Evolutionary conservation across 2,329 filamentous ascomycete genomes (phyloP).

Genomic region (Lecanosticta acicola): DNA sequence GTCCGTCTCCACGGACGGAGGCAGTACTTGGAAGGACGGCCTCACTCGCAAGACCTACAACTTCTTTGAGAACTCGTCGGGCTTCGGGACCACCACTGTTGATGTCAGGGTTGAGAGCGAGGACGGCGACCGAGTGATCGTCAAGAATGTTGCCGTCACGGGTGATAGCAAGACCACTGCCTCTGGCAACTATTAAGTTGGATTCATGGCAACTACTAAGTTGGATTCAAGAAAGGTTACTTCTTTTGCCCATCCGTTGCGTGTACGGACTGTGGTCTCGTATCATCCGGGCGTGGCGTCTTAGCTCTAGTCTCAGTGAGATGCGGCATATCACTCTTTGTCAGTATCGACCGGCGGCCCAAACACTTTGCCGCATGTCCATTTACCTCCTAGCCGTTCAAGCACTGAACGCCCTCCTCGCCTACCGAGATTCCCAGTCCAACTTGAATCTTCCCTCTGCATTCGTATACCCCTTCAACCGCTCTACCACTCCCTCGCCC

Average conservation of each 20-base stretch:
- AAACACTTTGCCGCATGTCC: too few species aligned
- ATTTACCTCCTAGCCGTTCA: too few species aligned
- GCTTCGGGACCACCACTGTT: conserved; percentile 52
- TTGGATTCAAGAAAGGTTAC: too few species aligned
- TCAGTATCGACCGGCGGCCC: too few species aligned
- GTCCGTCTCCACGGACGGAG: conserved; percentile 18
- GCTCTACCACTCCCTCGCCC: conserved; percentile 65
- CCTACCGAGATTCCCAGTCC: conserved; percentile 68
- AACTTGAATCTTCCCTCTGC: conserved; percentile 72
- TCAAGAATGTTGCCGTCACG: conserved; percentile 48
- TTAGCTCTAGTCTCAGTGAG: too few species aligned
- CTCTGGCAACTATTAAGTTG: conserved; percentile 30
- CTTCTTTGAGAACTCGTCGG: conserved; percentile 56
- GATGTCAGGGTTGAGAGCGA: conserved; percentile 52
- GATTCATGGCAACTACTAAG: too few species aligned
- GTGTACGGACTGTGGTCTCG: too few species aligned
- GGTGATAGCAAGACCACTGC: conserved; percentile 26
- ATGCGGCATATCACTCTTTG: too few species aligned
- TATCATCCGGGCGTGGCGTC: too few species aligned
- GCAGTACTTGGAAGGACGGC: conserved; percentile 18
- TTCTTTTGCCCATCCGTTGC: too few species aligned
- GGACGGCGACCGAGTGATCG: conserved; percentile 47
- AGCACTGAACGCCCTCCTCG: too few species aligned
- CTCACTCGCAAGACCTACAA: conserved; percentile 30
- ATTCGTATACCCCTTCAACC: conserved; percentile 67